Percentiles rank a stretch among this genome's conserved stretches.
These are phyloP conservation scores for Pythium sukuiense DNA, from an alignment of 352 stramenopile species.

Conservation along the genomic window DNA sequence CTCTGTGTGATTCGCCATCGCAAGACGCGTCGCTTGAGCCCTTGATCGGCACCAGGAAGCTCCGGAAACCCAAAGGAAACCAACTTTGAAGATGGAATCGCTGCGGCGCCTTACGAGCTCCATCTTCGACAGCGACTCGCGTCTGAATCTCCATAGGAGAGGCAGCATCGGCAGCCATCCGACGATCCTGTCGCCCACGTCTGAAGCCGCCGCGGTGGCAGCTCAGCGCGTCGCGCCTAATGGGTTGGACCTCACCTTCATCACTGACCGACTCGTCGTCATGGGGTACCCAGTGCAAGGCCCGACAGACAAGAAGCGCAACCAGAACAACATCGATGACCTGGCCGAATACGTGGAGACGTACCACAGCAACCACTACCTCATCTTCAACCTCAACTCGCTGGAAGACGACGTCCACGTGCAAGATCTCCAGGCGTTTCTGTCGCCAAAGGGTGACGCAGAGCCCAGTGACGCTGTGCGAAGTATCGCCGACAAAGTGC, in stretches of 20 bases:
- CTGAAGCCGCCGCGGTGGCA: slow-evolving; percentile 14
- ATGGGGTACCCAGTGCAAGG: slow-evolving; percentile 50
- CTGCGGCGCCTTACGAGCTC: slow-evolving; percentile 74
- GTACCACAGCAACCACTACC: slow-evolving; percentile 55
- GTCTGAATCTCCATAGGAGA: slow-evolving; percentile 37
- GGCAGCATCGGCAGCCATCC: slow-evolving; percentile 31
- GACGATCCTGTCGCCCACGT: slow-evolving; percentile 22
- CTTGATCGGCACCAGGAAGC: not conserved
- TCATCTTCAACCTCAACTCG: slow-evolving; percentile 83
- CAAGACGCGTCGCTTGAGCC: slow-evolving; percentile 11
- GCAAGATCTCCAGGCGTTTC: slow-evolving; percentile 21
- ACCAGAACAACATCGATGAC: slow-evolving; percentile 72
- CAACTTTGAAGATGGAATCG: slow-evolving; percentile 52
- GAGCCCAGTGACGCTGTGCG: slow-evolving; percentile 9
- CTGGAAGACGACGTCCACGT: slow-evolving; percentile 35
- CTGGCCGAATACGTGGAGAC: slow-evolving; percentile 59
- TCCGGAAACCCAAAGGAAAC: slow-evolving; percentile 10
- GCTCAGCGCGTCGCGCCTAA: slow-evolving; percentile 33
- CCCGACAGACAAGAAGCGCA: slow-evolving; percentile 70
- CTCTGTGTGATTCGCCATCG: not conserved
- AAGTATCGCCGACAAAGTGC: slow-evolving; percentile 49
- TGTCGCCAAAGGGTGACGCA: not conserved
- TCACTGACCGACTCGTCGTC: slow-evolving; percentile 67
- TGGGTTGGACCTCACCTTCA: slow-evolving; percentile 70
- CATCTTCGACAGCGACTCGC: slow-evolving; percentile 50